phyloP scores from a whole-genome alignment of 2,329 filamentous ascomycete genomes.

The Beauveria sp. region DNA sequence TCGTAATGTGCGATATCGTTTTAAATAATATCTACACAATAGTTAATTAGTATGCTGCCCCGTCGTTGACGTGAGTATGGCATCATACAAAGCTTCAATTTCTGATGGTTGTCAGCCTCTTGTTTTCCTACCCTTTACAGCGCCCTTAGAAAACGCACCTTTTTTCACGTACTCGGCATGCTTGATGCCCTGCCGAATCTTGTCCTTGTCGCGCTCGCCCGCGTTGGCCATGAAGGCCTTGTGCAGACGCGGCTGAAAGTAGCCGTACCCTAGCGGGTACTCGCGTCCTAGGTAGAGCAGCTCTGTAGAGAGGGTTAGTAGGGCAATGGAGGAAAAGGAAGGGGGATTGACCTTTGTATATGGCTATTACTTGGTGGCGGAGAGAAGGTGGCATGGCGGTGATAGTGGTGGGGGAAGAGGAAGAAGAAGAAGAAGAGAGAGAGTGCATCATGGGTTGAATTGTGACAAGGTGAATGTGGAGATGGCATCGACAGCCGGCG shows the following conservation, averaged over 20 bases:
- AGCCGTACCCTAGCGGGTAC: constrained; percentile 75
- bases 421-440: background rate
- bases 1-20: constrained; percentile 77
- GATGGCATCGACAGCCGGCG: background rate
- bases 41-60: background rate
- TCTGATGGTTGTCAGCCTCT: constrained; percentile 42
- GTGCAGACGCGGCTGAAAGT: constrained; percentile 76
- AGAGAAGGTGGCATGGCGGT: constrained; percentile 31
- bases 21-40: constrained; percentile 70
- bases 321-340: background rate
- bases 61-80: background rate
- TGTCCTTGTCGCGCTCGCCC: constrained; percentile 58
- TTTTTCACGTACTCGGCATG: constrained; percentile 86
- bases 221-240: constrained; percentile 76
- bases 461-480: background rate
- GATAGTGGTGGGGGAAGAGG: background rate
- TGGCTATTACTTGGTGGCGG: constrained; percentile 68
- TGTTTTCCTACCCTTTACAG: background rate
- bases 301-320: constrained; percentile 43
- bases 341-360: constrained; percentile 71
- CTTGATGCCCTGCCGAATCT: constrained; percentile 68
- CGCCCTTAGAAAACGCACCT: constrained; percentile 41
- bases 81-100: constrained; percentile 79
- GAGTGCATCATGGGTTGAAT: background rate
- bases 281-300: constrained; percentile 76